Evolutionary conservation across 1,139 yeast species (phyloP).

Genomic region (Yamadazyma sp.): DNA sequence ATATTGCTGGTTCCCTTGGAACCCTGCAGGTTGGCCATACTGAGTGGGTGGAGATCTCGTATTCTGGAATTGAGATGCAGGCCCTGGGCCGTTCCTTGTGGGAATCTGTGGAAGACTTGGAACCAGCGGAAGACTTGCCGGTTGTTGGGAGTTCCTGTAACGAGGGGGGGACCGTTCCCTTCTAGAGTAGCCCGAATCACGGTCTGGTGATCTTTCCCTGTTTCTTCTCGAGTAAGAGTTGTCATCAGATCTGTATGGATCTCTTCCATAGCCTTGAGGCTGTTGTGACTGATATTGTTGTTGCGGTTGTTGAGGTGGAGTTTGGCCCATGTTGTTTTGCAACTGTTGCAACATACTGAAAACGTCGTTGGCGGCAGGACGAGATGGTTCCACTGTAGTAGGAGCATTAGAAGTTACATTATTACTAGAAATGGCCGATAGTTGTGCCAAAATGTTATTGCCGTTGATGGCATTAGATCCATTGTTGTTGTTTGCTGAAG

Average conservation of each 20-base stretch:
- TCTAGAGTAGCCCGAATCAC: slow-evolving; percentile 19
- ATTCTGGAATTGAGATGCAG: slow-evolving; percentile 4
- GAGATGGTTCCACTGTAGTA: slow-evolving; percentile 11
- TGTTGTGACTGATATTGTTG: slow-evolving; percentile 6
- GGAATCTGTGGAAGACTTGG: slow-evolving; percentile 16
- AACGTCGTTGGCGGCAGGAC: slow-evolving; percentile 28
- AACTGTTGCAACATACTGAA: slow-evolving; percentile 47
- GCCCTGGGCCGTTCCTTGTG: slow-evolving; percentile 8
- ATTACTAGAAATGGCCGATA: slow-evolving; percentile 42
- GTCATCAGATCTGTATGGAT: slow-evolving; percentile 19
- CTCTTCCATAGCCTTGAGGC: slow-evolving; percentile 5
- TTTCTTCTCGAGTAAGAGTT: slow-evolving; percentile 46
- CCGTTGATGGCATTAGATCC: slow-evolving; percentile 29
- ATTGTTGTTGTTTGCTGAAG: slow-evolving; percentile 13
- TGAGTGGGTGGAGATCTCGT: slow-evolving; percentile 15
- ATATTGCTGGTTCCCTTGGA: slow-evolving; percentile 9
- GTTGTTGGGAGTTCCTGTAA: slow-evolving; percentile 16
- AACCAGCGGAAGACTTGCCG: slow-evolving; percentile 14
- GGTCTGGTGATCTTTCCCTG: slow-evolving; percentile 58
- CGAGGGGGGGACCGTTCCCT: slow-evolving; percentile 37
- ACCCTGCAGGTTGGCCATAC: slow-evolving; percentile 11
- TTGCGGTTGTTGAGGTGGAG: slow-evolving; percentile 5
- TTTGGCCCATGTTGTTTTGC: slow-evolving; percentile 23
- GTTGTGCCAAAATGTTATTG: slow-evolving; percentile 44
- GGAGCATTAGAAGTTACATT: slow-evolving; percentile 19